A percentile compares a stretch with the other conserved stretches of the same genome.
Evolutionary conservation across 768 basidiomycete genomes (phyloP).

Genomic region (Lactarius psammicola): DNA sequence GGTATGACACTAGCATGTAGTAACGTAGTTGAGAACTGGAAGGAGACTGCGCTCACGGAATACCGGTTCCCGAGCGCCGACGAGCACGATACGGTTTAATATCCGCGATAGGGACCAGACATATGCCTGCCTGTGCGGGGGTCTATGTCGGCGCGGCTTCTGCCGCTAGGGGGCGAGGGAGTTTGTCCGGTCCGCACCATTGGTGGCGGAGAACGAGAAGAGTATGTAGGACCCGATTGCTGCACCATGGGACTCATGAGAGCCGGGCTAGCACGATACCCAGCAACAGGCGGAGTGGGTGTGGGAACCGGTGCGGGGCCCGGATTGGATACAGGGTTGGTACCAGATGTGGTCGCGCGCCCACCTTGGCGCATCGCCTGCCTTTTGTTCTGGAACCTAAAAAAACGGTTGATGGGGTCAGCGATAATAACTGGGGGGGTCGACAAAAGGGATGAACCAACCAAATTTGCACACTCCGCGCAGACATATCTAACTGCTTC

Average conservation of each 20-base stretch:
- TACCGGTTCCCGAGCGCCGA: conserved; percentile 24
- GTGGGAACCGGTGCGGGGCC: conserved; percentile 1
- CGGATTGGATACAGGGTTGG: conserved; percentile 1
- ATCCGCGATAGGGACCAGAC: conserved; percentile 20
- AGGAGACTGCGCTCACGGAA: conserved; percentile 18
- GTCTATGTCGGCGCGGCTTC: conserved; percentile 17
- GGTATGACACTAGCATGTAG: conserved; percentile 25
- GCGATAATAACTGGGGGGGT: neutral
- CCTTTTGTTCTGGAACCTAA: conserved; percentile 29
- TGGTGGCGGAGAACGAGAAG: conserved; percentile 25
- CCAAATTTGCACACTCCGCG: conserved; percentile 87
- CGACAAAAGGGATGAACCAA: conserved; percentile 35
- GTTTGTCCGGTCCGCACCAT: conserved; percentile 19
- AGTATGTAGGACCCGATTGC: conserved; percentile 6
- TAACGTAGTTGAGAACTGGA: conserved; percentile 22
- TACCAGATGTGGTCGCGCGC: conserved; percentile 7
- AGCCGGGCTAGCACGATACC: neutral
- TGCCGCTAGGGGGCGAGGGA: conserved; percentile 25
- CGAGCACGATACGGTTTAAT: conserved; percentile 22
- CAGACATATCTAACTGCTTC: conserved; percentile 76
- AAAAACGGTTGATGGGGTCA: conserved; percentile 4
- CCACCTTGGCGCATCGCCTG: conserved; percentile 26
- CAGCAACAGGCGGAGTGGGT: conserved; percentile 1
- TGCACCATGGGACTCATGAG: conserved; percentile 23
- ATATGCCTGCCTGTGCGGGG: conserved; percentile 14